Percentiles rank a stretch among this genome's conserved stretches.
Conservation (phyloP, 257 asterid genomes). For the Rubia yunnanensis region DNA sequence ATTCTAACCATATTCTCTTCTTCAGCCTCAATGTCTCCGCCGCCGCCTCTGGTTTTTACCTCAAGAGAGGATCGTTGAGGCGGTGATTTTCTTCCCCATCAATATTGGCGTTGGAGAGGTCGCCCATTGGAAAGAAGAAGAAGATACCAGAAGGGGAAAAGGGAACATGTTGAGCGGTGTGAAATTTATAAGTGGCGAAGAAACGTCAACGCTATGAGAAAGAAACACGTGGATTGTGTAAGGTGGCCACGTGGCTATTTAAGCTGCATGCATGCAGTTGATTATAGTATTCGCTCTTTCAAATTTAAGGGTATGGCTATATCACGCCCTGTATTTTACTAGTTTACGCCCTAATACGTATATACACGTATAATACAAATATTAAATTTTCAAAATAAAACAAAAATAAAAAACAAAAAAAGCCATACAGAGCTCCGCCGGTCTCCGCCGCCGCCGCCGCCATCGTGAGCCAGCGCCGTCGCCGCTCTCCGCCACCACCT, state of each 20-base stretch:
- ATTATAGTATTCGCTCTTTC: no score
- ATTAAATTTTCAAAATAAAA: no score
- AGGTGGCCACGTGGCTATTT: conserved; percentile 8
- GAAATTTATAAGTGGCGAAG: neutral
- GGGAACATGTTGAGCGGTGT: neutral
- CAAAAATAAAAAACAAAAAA: no score
- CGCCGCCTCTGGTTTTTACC: neutral
- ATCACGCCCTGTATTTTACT: no score
- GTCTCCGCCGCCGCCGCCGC: no score
- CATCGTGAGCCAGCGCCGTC: no score
- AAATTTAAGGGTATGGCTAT: no score
- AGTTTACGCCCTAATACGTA: no score
- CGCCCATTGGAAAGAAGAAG: conserved; percentile 1
- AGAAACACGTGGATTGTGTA: neutral
- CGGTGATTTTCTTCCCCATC: neutral
- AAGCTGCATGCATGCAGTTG: neutral
- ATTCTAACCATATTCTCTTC: conserved; percentile 21
- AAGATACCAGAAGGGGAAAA: neutral
- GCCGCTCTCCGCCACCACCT: no score
- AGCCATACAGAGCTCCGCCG: no score
- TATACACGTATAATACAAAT: no score
- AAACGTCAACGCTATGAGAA: neutral
- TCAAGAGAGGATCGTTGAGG: neutral
- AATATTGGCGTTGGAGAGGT: neutral
- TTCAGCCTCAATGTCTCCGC: neutral